Evolutionary conservation across 805 yeast genomes (phyloP), one percentile per base, ranked within the genome.

Genomic region (Yarrowia bubula): DNA sequence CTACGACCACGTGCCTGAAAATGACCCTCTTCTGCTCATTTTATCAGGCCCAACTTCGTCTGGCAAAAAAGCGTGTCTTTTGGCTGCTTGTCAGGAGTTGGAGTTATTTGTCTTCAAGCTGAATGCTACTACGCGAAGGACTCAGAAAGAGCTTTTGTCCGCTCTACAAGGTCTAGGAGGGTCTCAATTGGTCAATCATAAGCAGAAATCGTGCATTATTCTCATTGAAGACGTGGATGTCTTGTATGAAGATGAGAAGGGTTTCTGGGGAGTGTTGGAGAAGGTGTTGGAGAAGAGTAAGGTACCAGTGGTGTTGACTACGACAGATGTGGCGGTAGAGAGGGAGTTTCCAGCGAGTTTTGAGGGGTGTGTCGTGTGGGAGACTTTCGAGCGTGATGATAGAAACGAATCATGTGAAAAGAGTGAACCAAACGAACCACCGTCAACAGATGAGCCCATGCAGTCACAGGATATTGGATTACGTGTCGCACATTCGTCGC

Each of bases 161-260:
- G 83, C 74, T 35, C 78, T 93, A 42, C 86, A 82, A 57, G 98
- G 96, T 71, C 82, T 92, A 63, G 86, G 93, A 65, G 92, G 97
- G 4, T 88, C 96, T 0, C 91, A 90, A 67, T 77, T 88, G 53
- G 92, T 93, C 1, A 90, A 87, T 68, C 51, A 58, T 46, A 67
- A 18, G 61, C 64, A n/a, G 55, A 62, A 39, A 18, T 51, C 31
- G 75, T 74, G 39, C 70, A 64, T 91, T 6, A 86, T 95, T 4
- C 75, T 95, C 38, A 79, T 93, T 66, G 97, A 92, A 70, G 97
- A 93, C 70, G 92, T 89, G 44, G 97, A 93, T 72, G 78, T 90
- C 10, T 73, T 92, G 17, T 90, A 88, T 70, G 90, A 85, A 64
- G 84, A 82, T 44, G 98, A 95, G 70, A 84, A 83, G 65, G 85